Base-by-base conservation (phyloP, 139 green algal genomes). In the Closterium sp. region DNA sequence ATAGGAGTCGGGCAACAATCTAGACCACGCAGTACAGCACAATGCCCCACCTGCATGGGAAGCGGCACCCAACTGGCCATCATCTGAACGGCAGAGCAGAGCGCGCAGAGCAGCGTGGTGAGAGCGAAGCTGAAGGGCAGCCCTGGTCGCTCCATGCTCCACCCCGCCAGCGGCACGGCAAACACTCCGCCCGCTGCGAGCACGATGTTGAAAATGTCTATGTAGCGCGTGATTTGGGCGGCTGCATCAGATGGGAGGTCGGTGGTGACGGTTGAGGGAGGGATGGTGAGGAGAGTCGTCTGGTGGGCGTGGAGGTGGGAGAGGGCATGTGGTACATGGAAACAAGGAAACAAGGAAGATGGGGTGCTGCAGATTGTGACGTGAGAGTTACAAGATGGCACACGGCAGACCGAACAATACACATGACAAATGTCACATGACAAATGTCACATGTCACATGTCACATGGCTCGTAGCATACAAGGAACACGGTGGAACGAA, bases 141-240 rank as follows among this genome's bases (percentile, higher is more conserved):
- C 50, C 50, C 50, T 22, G 50, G 50, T 1, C 50, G 50, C 50
- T 73, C 50, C 50, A 73, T 73, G 50, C 50, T 73, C 50, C 50
- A 92, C 28, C 90, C 90, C 38, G 89, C 42, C 28, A 92, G 38
- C n/a, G 90, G 90, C n/a, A 92, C 90, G 24, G 45, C 32, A 4
- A 88, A 2, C 27, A 92, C 86, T 2, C 90, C 90, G 32, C 90
- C 90, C 27, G 89, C 38, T 10, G 90, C 45, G 11, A 92, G 90
- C 38, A 92, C 32, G 4, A 89, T 45, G 70, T 92, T 92, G 90
- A 92, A 92, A 9, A 92, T 85, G 32, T 73, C 45, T 4, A 89
- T 73, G 84, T 91, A 91, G 24, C 32, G 42, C 11, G 73, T 30
- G 31, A 45, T n/a, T n/a, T 73, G 32, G 1, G 73, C 89, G 24